Evolutionary conservation across 305 asterid genomes (phyloP).

Genomic region (Fraxinus ornus): DNA sequence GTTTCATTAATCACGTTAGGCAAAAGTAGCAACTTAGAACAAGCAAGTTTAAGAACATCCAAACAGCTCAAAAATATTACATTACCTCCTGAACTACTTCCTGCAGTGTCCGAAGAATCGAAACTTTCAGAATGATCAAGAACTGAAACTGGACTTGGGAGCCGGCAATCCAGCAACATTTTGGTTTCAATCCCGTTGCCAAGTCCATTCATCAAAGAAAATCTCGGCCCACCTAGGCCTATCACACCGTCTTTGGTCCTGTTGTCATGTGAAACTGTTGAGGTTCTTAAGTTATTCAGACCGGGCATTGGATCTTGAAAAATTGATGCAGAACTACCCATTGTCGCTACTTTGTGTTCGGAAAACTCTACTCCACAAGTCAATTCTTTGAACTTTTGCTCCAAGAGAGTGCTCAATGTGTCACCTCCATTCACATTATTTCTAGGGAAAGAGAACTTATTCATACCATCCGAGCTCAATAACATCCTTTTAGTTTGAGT

Average conservation of each 20-base stretch:
- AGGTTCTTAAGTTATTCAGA: background rate
- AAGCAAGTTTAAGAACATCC: background rate
- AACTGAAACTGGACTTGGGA: slow-evolving; percentile 81
- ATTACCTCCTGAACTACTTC: slow-evolving; percentile 61
- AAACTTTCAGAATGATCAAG: slow-evolving; percentile 70
- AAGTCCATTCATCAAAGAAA: slow-evolving; percentile 23
- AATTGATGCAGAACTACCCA: slow-evolving; percentile 11
- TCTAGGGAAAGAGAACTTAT: slow-evolving; percentile 36
- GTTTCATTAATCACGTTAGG: background rate
- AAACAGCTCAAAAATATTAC: background rate
- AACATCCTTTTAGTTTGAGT: slow-evolving; percentile 30
- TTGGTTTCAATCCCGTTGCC: slow-evolving; percentile 34
- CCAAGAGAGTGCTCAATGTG: slow-evolving; percentile 71
- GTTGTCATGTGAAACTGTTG: slow-evolving; percentile 22
- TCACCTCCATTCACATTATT: slow-evolving; percentile 57
- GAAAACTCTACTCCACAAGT: slow-evolving; percentile 60
- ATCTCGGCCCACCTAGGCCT: slow-evolving; percentile 26
- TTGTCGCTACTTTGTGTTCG: slow-evolving; percentile 30
- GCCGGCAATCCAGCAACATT: slow-evolving; percentile 45
- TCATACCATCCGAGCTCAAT: slow-evolving; percentile 34
- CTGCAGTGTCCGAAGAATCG: slow-evolving; percentile 63
- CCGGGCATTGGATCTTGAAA: slow-evolving; percentile 10
- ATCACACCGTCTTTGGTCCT: slow-evolving; percentile 23
- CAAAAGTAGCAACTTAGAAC: background rate
- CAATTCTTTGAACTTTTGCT: slow-evolving; percentile 72